Conservation (phyloP, 805 yeast species). For the Monosporozyma yasuniensis region DNA sequence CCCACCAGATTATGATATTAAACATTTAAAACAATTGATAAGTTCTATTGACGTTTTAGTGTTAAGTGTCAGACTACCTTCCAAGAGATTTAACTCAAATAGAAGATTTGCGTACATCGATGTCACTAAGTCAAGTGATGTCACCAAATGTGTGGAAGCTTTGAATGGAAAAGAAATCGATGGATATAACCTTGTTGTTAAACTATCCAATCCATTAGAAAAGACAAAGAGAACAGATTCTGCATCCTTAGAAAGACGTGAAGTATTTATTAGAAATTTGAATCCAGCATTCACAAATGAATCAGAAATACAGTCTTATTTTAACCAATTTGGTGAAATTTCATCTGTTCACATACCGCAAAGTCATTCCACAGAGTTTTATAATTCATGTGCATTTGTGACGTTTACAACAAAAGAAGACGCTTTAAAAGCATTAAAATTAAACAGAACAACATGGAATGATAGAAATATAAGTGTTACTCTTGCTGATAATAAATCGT, state of each 20-base stretch:
- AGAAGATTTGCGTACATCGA: constrained; percentile 74
- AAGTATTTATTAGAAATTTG: constrained; percentile 46
- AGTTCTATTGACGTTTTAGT: constrained; percentile 31
- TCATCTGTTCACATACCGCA: constrained; percentile 36
- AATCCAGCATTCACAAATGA: constrained; percentile 38
- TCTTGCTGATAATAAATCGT: constrained; percentile 37
- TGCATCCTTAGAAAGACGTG: constrained; percentile 42
- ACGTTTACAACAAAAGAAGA: constrained; percentile 36
- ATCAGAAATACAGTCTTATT: constrained; percentile 32
- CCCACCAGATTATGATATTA: constrained; percentile 44
- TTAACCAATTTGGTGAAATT: constrained; percentile 43
- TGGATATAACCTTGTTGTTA: constrained; percentile 43
- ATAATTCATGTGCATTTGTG: constrained; percentile 63
- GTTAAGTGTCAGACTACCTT: constrained; percentile 53
- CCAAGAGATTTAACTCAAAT: constrained; percentile 42
- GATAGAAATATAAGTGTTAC: constrained; percentile 43
- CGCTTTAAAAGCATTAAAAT: constrained; percentile 40
- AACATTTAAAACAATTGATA: constrained; percentile 30
- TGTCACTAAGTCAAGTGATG: constrained; percentile 35
- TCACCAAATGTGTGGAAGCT: constrained; percentile 34
- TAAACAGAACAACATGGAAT: constrained; percentile 35
- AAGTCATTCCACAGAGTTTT: constrained; percentile 11
- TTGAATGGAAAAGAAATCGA: constrained; percentile 34
- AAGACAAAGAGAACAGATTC: constrained; percentile 37
- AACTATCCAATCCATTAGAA: constrained; percentile 50